Percentiles rank a stretch among this genome's conserved stretches.
phyloP scores from a whole-genome alignment of 1,284 basidiomycete genomes.

The Gymnopus androsaceus region DNA sequence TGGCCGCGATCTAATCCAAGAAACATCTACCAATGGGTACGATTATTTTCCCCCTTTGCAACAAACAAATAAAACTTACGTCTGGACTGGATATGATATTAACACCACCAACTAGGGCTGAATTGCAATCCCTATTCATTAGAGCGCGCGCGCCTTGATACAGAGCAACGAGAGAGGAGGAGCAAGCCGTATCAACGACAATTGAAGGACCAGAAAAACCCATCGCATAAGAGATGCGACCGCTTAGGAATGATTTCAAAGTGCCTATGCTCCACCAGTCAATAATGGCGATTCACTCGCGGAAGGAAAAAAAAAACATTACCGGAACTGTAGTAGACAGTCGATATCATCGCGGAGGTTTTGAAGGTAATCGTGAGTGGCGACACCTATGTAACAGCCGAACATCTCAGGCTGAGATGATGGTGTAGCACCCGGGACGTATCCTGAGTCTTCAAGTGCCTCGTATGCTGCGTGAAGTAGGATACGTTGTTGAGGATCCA shows the following conservation, averaged over 20 bases:
- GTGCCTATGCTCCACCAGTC: constrained; percentile 48
- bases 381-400: constrained; percentile 66
- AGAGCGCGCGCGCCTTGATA: constrained; percentile 70
- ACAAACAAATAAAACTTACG: constrained; percentile 40
- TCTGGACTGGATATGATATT: constrained; percentile 73
- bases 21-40: constrained; percentile 52
- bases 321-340: constrained; percentile 73
- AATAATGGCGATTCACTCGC: background rate
- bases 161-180: constrained; percentile 65
- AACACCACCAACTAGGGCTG: constrained; percentile 73
- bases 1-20: constrained; percentile 68
- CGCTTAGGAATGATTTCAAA: constrained; percentile 66
- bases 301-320: constrained; percentile 19
- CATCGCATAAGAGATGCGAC: constrained; percentile 69
- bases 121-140: constrained; percentile 60
- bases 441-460: constrained; percentile 70
- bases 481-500: constrained; percentile 76
- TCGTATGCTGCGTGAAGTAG: constrained; percentile 66
- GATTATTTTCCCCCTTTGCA: background rate
- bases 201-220: constrained; percentile 68
- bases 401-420: constrained; percentile 54
- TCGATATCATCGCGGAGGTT: constrained; percentile 65
- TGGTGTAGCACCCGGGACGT: constrained; percentile 57
- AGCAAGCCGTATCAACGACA: constrained; percentile 73
- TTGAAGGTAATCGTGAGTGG: constrained; percentile 68